Percentiles rank a stretch among this genome's conserved stretches.
Evolutionary conservation across 2,329 filamentous ascomycete genomes (phyloP).

Genomic region (Shiraia sp.): DNA sequence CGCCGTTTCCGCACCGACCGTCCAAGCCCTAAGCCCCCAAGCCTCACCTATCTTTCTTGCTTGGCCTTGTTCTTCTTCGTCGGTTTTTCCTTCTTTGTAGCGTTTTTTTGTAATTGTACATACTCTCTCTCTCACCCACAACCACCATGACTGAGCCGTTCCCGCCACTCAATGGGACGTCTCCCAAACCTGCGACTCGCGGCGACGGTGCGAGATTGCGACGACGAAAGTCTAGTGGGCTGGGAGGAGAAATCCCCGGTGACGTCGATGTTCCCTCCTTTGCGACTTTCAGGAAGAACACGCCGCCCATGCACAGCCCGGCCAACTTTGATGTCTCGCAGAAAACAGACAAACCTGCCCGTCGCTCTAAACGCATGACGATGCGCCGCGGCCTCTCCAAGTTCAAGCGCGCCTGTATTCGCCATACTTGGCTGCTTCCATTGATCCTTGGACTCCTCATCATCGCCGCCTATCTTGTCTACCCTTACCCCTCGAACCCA

Average conservation of each 20-base stretch:
- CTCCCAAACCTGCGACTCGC: constrained; percentile 5
- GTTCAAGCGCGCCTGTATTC: constrained; percentile 51
- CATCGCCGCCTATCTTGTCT: constrained; percentile 70
- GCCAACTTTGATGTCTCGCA: constrained; percentile 17
- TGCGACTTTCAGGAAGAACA: constrained; percentile 47
- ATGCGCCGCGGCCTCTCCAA: constrained; percentile 50
- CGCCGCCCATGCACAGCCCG: constrained; percentile 21
- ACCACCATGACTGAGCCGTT: constrained; percentile 41
- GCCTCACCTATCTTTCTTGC: too few species aligned
- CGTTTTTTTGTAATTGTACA: too few species aligned
- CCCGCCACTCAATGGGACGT: constrained; percentile 30
- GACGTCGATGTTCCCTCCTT: constrained; percentile 57
- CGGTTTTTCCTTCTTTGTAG: neutral
- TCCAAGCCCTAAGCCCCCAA: too few species aligned
- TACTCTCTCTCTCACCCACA: too few species aligned
- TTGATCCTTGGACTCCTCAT: constrained; percentile 68
- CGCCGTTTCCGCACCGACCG: too few species aligned
- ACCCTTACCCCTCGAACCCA: constrained; percentile 78
- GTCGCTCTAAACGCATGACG: constrained; percentile 53
- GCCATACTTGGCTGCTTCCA: constrained; percentile 68
- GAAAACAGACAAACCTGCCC: constrained; percentile 29
- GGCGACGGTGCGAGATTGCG: constrained; percentile 22
- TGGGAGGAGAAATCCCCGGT: constrained; percentile 57
- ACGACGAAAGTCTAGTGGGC: constrained; percentile 52
- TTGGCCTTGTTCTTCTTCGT: neutral